Percentiles rank a stretch among this genome's conserved stretches.
Evolutionary conservation across 345 rosid species (phyloP).

Genomic region (Trapa bicornis): DNA sequence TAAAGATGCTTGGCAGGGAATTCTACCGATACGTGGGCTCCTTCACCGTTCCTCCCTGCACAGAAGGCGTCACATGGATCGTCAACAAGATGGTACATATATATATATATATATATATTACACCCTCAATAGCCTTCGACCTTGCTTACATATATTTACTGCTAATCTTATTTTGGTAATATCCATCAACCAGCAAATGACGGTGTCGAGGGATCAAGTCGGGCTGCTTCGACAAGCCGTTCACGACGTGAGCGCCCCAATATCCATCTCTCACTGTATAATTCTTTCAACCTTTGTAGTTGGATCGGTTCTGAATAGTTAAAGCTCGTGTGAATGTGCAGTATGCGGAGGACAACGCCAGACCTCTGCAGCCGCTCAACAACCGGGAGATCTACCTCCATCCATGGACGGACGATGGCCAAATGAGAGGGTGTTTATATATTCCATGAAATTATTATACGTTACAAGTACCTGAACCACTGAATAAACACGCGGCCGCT

Average conservation of each 20-base stretch:
- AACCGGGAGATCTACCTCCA: slow-evolving; percentile 11
- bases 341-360: slow-evolving; percentile 40
- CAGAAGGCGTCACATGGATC: slow-evolving; percentile 65
- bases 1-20: slow-evolving; percentile 33
- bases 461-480: slow-evolving; percentile 1
- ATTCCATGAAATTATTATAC: too few relatives aligned
- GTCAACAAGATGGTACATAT: slow-evolving; percentile 35
- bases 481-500: not conserved
- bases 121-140: too few relatives aligned
- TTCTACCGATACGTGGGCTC: slow-evolving; percentile 67
- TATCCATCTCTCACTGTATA: not conserved
- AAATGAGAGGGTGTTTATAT: too few relatives aligned
- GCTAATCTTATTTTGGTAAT: not conserved
- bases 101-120: too few relatives aligned
- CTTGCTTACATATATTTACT: too few relatives aligned
- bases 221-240: slow-evolving; percentile 30
- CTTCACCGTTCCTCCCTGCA: slow-evolving; percentile 75
- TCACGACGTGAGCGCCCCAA: slow-evolving; percentile 32
- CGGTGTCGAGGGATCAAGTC: slow-evolving; percentile 35
- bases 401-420: too few relatives aligned
- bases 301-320: not conserved
- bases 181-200: slow-evolving; percentile 18
- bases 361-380: slow-evolving; percentile 38
- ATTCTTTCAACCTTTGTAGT: too few relatives aligned
- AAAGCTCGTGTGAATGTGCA: slow-evolving; percentile 10